Evolutionary conservation across 345 rosid genomes (phyloP).

Genomic region (Lepidium aucheri): DNA sequence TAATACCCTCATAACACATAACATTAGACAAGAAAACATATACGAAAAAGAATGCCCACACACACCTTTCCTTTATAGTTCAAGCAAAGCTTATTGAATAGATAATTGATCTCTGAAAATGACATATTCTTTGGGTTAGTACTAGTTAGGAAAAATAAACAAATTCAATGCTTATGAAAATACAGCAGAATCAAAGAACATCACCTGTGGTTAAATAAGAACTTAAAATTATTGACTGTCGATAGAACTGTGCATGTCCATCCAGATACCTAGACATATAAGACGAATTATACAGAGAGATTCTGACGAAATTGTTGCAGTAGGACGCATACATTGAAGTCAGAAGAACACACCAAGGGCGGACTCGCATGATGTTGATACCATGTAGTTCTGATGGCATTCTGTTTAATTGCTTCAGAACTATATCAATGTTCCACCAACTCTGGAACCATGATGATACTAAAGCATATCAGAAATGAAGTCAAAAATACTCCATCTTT

Average conservation of each 20-base stretch:
- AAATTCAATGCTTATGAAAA: background rate
- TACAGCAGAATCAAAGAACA: background rate
- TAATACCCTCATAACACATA: constrained; percentile 1
- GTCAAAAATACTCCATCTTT: background rate
- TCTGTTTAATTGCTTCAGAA: constrained; percentile 51
- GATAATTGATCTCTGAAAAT: constrained; percentile 67
- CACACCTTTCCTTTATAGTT: constrained; percentile 80
- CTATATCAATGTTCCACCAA: constrained; percentile 58
- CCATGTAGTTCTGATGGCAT: constrained; percentile 76
- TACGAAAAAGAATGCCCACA: background rate
- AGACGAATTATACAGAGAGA: background rate
- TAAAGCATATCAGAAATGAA: constrained; percentile 1
- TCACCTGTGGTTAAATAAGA: constrained; percentile 77
- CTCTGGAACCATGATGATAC: constrained; percentile 42
- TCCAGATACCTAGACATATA: constrained; percentile 66
- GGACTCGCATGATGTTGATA: constrained; percentile 80
- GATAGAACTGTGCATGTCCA: constrained; percentile 62
- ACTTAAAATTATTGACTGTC: constrained; percentile 72
- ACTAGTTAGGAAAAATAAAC: background rate
- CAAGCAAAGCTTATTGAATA: constrained; percentile 55
- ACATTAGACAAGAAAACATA: background rate
- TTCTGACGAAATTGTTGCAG: background rate
- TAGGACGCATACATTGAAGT: background rate
- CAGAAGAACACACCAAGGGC: constrained; percentile 50
- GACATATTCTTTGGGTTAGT: constrained; percentile 1